Evolutionary conservation across 805 yeast genomes (phyloP).

Genomic region (Candida berthetii): DNA sequence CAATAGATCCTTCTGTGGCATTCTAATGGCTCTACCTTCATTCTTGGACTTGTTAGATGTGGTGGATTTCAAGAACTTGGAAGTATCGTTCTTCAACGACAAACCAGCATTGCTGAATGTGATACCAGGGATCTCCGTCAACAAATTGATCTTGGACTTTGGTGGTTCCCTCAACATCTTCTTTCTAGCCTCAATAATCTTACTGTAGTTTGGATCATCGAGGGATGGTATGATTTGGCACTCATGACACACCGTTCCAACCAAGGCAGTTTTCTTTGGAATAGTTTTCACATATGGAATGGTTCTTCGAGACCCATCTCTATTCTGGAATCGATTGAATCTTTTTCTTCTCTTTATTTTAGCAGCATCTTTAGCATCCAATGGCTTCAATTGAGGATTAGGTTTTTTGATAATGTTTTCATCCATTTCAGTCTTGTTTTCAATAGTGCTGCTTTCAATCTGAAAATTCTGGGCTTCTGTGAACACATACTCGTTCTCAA

Average conservation of each 20-base stretch:
- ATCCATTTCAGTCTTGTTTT: conserved; percentile 1
- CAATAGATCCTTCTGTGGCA: conserved; percentile 88
- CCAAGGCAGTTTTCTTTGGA: conserved; percentile 79
- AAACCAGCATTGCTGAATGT: conserved; percentile 84
- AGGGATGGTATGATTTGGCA: conserved; percentile 82
- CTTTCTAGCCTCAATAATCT: conserved; percentile 54
- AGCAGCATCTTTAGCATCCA: conserved; percentile 25
- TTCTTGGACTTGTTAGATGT: conserved; percentile 35
- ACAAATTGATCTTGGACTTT: conserved; percentile 58
- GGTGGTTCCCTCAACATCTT: conserved; percentile 40
- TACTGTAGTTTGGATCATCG: conserved; percentile 61
- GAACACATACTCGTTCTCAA: conserved; percentile 81
- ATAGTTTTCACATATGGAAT: conserved; percentile 85
- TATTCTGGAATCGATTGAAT: conserved; percentile 30
- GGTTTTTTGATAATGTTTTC: conserved; percentile 1
- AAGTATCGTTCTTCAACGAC: conserved; percentile 65
- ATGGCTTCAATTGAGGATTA: conserved; percentile 18
- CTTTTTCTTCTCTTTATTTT: conserved; percentile 24
- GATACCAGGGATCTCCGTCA: conserved; percentile 82
- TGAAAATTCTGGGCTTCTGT: conserved; percentile 52
- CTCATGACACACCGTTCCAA: conserved; percentile 89
- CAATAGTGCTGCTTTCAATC: background rate
- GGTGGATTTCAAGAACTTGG: conserved; percentile 55
- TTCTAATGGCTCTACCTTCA: conserved; percentile 88
- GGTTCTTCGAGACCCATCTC: conserved; percentile 34